Evolutionary conservation across 2,329 filamentous ascomycete genomes (phyloP).

Genomic region (Thelonectria rubi): DNA sequence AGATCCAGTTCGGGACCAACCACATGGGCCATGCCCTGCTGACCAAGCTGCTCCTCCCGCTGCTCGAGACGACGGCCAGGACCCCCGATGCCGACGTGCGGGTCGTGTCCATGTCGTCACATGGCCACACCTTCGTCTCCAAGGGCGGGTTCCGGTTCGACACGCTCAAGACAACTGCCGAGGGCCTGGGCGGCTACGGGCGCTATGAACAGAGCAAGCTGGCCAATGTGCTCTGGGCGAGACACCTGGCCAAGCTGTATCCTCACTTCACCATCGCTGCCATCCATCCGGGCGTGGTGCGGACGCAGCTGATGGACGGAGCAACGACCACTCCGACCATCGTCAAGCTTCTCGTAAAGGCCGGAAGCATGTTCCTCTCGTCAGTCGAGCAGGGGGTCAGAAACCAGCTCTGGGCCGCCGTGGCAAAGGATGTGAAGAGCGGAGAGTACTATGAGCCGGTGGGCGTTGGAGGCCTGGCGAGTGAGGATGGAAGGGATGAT

Average conservation of each 20-base stretch:
- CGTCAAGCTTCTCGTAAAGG: conserved; percentile 19
- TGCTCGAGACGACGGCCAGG: conserved; percentile 42
- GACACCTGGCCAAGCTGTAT: conserved; percentile 22
- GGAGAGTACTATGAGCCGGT: conserved; percentile 48
- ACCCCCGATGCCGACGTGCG: conserved; percentile 40
- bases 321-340: conserved; percentile 21
- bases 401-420: conserved; percentile 56
- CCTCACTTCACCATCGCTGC: conserved; percentile 23
- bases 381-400: conserved; percentile 47
- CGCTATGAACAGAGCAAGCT: conserved; percentile 28
- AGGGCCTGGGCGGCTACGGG: conserved; percentile 15
- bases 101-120: conserved; percentile 43
- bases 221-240: conserved; percentile 25
- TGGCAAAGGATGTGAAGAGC: conserved; percentile 45
- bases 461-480: conserved; percentile 38
- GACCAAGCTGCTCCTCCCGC: conserved; percentile 49
- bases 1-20: conserved; percentile 59
- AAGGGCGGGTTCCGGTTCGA: conserved; percentile 44
- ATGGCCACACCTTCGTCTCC: conserved; percentile 36
- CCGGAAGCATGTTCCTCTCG: conserved; percentile 32
- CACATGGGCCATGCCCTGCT: conserved; percentile 60
- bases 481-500: conserved; percentile 38
- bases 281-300: conserved; percentile 23
- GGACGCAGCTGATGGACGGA: conserved; percentile 25
- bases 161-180: conserved; percentile 36